A percentile compares a stretch with the other conserved stretches of the same genome.
phyloP scores from a whole-genome alignment of 345 rosid species.

The Ailanthus altissimus region DNA sequence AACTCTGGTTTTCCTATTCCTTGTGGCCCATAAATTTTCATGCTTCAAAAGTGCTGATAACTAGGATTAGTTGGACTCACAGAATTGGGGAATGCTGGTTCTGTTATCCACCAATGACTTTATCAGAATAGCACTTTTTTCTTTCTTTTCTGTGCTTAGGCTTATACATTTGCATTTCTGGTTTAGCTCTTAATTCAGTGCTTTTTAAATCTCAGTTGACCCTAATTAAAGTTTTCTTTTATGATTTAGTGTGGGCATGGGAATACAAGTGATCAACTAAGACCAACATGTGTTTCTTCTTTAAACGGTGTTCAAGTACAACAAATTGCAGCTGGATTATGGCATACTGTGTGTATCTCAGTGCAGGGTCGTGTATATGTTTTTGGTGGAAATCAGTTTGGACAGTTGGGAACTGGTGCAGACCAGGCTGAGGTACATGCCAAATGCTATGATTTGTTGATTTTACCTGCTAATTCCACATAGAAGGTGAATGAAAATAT shows the following conservation, averaged over 20 bases:
- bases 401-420: conserved; percentile 77
- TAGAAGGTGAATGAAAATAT: background rate
- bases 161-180: background rate
- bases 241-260: conserved; percentile 77
- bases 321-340: conserved; percentile 70
- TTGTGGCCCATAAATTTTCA: background rate
- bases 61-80: background rate
- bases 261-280: conserved; percentile 63
- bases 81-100: background rate
- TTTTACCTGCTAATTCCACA: background rate
- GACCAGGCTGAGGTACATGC: conserved; percentile 69
- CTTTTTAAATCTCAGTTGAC: background rate
- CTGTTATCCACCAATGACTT: background rate
- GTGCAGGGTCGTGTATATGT: conserved; percentile 64
- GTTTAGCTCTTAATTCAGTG: background rate
- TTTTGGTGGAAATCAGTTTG: conserved; percentile 93
- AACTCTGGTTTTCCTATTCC: background rate
- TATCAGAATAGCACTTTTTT: background rate
- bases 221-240: background rate
- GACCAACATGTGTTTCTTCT: conserved; percentile 64
- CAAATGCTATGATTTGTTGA: background rate
- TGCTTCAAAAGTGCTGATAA: background rate
- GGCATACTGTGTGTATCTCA: conserved; percentile 78
- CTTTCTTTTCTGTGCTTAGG: background rate
- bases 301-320: conserved; percentile 47